phyloP scores from a whole-genome alignment of 768 basidiomycete species.

The Kwoniella newhampshirensis region DNA sequence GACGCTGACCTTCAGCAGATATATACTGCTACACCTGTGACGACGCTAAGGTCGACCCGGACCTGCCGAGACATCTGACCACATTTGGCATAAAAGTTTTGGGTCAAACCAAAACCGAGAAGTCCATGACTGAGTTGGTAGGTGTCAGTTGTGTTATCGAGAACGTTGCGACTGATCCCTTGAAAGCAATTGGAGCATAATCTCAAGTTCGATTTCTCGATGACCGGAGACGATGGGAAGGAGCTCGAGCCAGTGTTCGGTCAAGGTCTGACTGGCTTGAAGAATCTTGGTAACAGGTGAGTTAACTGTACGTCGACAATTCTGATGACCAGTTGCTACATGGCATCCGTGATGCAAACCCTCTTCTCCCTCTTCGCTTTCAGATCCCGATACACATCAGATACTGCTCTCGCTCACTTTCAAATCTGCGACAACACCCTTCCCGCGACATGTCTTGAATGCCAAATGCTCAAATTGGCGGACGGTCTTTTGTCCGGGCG shows the following conservation, averaged over 20 bases:
- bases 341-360: conserved; percentile 88
- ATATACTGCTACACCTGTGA: conserved; percentile 91
- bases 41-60: conserved; percentile 75
- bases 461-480: conserved; percentile 87
- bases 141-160: conserved; percentile 25
- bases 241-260: conserved; percentile 87
- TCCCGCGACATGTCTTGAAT: conserved; percentile 85
- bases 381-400: conserved; percentile 66
- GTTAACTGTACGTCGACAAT: conserved; percentile 4
- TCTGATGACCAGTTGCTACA: conserved; percentile 72
- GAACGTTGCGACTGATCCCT: conserved; percentile 14
- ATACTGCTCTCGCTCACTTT: conserved; percentile 60
- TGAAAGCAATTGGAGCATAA: conserved; percentile 93
- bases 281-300: conserved; percentile 88
- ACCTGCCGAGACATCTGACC: conserved; percentile 69
- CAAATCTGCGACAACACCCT: conserved; percentile 64
- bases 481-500: conserved; percentile 91
- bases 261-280: conserved; percentile 79
- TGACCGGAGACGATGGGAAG: conserved; percentile 80
- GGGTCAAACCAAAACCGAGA: conserved; percentile 84
- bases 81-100: conserved; percentile 85
- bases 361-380: conserved; percentile 79
- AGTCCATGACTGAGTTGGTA: conserved; percentile 93
- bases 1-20: conserved; percentile 58
- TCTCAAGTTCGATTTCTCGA: conserved; percentile 86